A percentile compares a stretch with the other conserved stretches of the same genome.
These are phyloP conservation scores for Eremothecium gossypii DNA, from an alignment of 1,139 yeast species.

Conservation along the genomic window DNA sequence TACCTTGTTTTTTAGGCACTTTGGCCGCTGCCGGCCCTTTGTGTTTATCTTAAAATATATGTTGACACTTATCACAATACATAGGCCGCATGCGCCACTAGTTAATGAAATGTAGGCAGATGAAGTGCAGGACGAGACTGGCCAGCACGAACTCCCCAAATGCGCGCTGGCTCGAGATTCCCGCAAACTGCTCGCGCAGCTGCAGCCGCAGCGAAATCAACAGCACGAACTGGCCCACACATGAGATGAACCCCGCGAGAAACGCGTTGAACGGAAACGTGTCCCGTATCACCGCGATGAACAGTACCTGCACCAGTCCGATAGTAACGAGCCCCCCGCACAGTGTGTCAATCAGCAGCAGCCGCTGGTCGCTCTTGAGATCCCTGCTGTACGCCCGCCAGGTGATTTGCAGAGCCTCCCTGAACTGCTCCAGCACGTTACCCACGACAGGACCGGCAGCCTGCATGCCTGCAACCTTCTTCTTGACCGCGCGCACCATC, in stretches of 20 bases:
- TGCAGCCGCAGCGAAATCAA: constrained; percentile 76
- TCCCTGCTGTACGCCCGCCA: constrained; percentile 37
- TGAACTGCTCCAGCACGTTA: constrained; percentile 35
- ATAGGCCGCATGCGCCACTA: constrained; percentile 26
- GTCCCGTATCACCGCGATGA: constrained; percentile 63
- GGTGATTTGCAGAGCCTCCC: constrained; percentile 41
- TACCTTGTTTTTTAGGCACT: too few species aligned
- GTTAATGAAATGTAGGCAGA: constrained; percentile 85
- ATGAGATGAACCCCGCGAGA: constrained; percentile 81
- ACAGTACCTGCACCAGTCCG: constrained; percentile 71
- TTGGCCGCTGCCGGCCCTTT: too few species aligned
- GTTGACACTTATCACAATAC: too few species aligned
- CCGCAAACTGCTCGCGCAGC: constrained; percentile 39
- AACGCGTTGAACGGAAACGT: constrained; percentile 96
- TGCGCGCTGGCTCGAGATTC: constrained; percentile 67
- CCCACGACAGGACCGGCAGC: background rate
- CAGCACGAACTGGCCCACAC: constrained; percentile 93
- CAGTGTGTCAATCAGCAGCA: constrained; percentile 68
- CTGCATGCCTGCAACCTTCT: constrained; percentile 4
- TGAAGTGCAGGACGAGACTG: constrained; percentile 78
- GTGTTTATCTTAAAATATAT: too few species aligned
- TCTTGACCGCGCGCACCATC: background rate
- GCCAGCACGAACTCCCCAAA: constrained; percentile 87
- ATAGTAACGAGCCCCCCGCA: constrained; percentile 62
- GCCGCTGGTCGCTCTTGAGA: constrained; percentile 29